Base-by-base conservation (phyloP, 768 basidiomycete genomes). In the Kwoniella sp. region DNA sequence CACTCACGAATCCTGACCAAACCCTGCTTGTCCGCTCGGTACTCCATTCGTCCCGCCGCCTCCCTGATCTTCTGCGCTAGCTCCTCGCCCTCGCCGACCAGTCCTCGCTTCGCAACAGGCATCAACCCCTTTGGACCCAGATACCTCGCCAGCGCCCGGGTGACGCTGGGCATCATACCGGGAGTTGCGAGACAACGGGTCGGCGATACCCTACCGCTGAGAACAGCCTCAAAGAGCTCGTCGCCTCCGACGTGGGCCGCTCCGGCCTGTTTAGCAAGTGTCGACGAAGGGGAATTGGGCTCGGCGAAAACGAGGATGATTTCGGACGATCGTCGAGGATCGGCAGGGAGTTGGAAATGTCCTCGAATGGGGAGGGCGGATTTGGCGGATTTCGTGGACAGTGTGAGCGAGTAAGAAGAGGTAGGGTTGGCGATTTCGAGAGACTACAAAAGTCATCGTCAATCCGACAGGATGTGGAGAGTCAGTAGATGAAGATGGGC, bases 261-360 rank as follows among this genome's bases (percentile, higher is more conserved):
- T 5, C 96, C 96, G 3, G 92, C 91, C 48, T 84, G 86, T 80
- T 85, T 88, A 0, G 96, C 96, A 13, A 71, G 26, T 29, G 37
- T 22, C 15, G 63, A 69, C 1, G 71, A 72, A 28, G 90, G 88
- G 22, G 91, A 90, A 20, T 89, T 91, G 4, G 92, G 92, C 71
- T 93, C 91, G 2, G 93, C 93, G 73, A 98, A 97, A 30, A 95
- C 93, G n/a, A 96, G 85, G 59, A 98, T 88, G 61, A 86, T 87
- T 72, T 86, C 87, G 28, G 86, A 80, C 74, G 91, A 91, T 41
- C 89, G 86, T 30, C 79, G 68, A 1, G 80, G 73, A 73, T 94
- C 91, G 54, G 87, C 84, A 0, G 93, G 92, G 54, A 97, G 85
- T 70, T 86, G 88, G 56, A 93, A 87, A 68, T 93, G 90, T 2